Percentiles rank a stretch among this genome's conserved stretches.
Conservation (phyloP, 208 protist genomes). For the Herpetomonas tarakana region DNA sequence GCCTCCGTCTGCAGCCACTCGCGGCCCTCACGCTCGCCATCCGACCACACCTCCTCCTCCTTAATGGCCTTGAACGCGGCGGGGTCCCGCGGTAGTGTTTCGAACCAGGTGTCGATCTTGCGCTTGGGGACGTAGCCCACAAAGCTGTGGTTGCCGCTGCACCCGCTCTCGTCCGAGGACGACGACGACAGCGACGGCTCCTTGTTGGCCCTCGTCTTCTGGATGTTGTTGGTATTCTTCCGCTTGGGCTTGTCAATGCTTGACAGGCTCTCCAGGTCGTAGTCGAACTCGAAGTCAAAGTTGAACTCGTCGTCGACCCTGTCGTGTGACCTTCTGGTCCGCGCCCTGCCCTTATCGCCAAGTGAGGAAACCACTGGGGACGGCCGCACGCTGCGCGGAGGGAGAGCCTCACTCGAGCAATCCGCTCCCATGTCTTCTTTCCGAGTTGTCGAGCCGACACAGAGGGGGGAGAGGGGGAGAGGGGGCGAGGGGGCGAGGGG, state of each 20-base stretch:
- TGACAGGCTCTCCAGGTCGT: not conserved
- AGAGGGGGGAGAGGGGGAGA: not conserved
- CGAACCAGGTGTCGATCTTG: conserved; percentile 12
- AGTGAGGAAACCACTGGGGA: conserved; percentile 19
- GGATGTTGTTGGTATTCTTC: not conserved
- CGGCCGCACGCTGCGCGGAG: conserved; percentile 1
- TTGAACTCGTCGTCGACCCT: not conserved
- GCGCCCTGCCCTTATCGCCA: not conserved
- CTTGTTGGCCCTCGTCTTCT: not conserved
- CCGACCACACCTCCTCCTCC: conserved; percentile 20
- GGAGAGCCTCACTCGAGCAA: conserved; percentile 10
- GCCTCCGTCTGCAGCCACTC: conserved; percentile 21
- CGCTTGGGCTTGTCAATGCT: not conserved
- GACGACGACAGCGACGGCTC: not conserved
- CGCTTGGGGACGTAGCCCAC: conserved; percentile 7
- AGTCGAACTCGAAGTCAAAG: not conserved
- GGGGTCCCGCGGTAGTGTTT: not conserved
- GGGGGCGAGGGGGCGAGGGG: no score
- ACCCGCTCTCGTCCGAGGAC: not conserved
- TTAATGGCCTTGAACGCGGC: conserved; percentile 6
- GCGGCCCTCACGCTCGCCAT: conserved; percentile 19
- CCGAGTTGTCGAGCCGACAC: no score
- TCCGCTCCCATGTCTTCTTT: conserved; percentile 14
- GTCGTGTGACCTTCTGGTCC: not conserved
- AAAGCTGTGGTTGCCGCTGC: conserved; percentile 1